phyloP scores from a whole-genome alignment of 257 asterid species.

The Solanum chaucha region DNA sequence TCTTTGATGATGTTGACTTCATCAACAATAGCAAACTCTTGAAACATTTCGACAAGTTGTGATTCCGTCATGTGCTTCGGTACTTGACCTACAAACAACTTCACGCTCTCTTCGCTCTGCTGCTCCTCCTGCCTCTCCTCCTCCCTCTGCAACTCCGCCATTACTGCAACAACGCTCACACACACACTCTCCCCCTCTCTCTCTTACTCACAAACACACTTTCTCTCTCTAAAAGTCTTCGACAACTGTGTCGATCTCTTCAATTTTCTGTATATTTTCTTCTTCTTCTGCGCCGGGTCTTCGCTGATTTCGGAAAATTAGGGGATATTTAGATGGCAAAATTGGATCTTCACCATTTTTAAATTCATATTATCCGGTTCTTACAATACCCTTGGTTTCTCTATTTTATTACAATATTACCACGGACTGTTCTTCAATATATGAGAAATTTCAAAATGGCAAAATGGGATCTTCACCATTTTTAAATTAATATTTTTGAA shows the following conservation, averaged over 20 bases:
- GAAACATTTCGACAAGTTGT: slow-evolving; percentile 57
- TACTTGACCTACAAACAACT: slow-evolving; percentile 97
- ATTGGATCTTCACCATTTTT: slow-evolving; percentile 37
- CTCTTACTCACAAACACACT: slow-evolving; percentile 14
- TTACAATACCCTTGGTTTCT: slow-evolving; percentile 7
- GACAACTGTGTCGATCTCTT: slow-evolving; percentile 11
- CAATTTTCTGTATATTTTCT: slow-evolving; percentile 15
- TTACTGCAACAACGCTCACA: slow-evolving; percentile 15
- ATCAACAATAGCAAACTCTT: slow-evolving; percentile 62
- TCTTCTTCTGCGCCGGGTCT: slow-evolving; percentile 22
- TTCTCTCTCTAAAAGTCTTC: slow-evolving; percentile 8
- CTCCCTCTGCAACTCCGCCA: slow-evolving; percentile 57
- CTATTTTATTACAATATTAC: slow-evolving; percentile 23
- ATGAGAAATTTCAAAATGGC: neutral
- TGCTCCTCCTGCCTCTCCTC: slow-evolving; percentile 3
- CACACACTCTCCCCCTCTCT: slow-evolving; percentile 11
- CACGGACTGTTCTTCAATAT: slow-evolving; percentile 1
- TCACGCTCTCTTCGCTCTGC: slow-evolving; percentile 70
- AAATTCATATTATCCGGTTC: slow-evolving; percentile 8
- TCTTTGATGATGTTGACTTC: slow-evolving; percentile 92
- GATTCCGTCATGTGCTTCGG: slow-evolving; percentile 85
- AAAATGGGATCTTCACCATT: neutral
- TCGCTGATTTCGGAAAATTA: slow-evolving; percentile 17
- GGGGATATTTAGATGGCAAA: slow-evolving; percentile 29
- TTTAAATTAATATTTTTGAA: neutral